These are phyloP conservation scores for Penicillium odoratum DNA, from an alignment of 495 filamentous ascomycete genomes.

Conservation along the genomic window DNA sequence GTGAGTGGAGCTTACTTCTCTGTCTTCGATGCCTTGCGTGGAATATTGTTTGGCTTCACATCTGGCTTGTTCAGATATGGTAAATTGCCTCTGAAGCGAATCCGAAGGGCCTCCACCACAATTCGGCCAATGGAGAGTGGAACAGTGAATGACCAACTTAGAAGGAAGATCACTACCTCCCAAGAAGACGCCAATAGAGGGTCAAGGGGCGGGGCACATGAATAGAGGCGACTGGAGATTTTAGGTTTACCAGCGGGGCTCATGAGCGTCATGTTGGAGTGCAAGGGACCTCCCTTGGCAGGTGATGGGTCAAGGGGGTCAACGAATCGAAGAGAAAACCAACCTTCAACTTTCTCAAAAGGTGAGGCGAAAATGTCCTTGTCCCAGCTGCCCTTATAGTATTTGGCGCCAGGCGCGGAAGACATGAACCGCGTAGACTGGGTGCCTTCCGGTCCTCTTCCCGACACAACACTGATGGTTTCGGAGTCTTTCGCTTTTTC, in stretches of 20 bases:
- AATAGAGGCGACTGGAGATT: conserved; percentile 14
- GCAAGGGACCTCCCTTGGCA: conserved; percentile 4
- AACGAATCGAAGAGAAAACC: conserved; percentile 4
- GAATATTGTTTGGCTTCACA: conserved; percentile 4
- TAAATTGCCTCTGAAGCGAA: conserved; percentile 16
- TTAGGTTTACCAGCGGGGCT: conserved; percentile 5
- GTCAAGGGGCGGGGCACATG: conserved; percentile 6
- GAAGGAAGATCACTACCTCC: conserved; percentile 2
- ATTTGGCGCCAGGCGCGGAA: conserved; percentile 12
- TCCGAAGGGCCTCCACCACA: conserved; percentile 12
- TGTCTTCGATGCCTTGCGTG: conserved; percentile 6
- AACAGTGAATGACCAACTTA: conserved; percentile 6
- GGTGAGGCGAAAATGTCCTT: conserved; percentile 26
- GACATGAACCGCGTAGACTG: conserved; percentile 10
- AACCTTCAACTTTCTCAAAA: conserved; percentile 28
- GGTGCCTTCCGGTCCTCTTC: not conserved
- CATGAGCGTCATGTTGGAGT: conserved; percentile 9
- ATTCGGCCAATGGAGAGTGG: conserved; percentile 6
- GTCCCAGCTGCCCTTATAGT: conserved; percentile 18
- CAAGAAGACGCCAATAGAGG: conserved; percentile 9
- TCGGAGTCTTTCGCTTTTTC: not conserved
- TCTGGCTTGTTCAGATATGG: conserved; percentile 12
- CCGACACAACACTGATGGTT: not conserved
- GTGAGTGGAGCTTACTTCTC: conserved; percentile 5
- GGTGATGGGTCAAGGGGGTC: conserved; percentile 7